A percentile compares a stretch with the other conserved stretches of the same genome.
phyloP scores from a whole-genome alignment of 1,139 yeast genomes.

The Ogataea hybrid region DNA sequence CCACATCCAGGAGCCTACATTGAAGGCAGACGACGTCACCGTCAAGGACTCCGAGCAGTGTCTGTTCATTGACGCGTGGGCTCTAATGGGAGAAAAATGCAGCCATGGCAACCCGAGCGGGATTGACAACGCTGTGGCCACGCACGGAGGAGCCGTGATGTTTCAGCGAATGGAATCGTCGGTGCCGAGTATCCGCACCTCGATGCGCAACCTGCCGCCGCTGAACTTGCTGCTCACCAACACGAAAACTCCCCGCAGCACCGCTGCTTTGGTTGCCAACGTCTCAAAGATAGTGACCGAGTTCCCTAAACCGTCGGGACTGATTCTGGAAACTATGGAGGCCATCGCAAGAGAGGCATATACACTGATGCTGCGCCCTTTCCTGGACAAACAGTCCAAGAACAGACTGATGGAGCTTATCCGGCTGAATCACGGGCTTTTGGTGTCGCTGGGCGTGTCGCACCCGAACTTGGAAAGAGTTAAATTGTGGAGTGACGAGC shows the following conservation, averaged over 20 bases:
- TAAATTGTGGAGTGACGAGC: slow-evolving; percentile 57
- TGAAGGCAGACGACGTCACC: no score
- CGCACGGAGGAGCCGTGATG: slow-evolving; percentile 94
- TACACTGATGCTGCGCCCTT: slow-evolving; percentile 52
- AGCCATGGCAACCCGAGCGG: no score
- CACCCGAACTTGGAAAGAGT: slow-evolving; percentile 84
- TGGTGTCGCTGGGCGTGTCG: slow-evolving; percentile 86
- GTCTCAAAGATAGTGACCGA: slow-evolving; percentile 58
- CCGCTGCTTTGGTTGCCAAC: slow-evolving; percentile 77
- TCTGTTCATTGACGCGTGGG: no score
- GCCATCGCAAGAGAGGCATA: slow-evolving; percentile 68
- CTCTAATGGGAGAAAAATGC: no score
- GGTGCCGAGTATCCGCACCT: slow-evolving; percentile 58
- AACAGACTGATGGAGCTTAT: slow-evolving; percentile 60
- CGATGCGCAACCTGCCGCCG: slow-evolving; percentile 73
- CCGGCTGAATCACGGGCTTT: slow-evolving; percentile 84
- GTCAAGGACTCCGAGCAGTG: no score
- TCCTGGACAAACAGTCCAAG: slow-evolving; percentile 45
- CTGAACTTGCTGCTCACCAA: slow-evolving; percentile 75
- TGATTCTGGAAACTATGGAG: slow-evolving; percentile 71
- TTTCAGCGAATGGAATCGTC: slow-evolving; percentile 65
- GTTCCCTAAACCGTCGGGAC: slow-evolving; percentile 53
- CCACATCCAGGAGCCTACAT: no score
- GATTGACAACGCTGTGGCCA: no score
- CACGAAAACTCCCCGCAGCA: slow-evolving; percentile 82